phyloP scores from a whole-genome alignment of 345 rosid species.

The Dovyalis caffra region DNA sequence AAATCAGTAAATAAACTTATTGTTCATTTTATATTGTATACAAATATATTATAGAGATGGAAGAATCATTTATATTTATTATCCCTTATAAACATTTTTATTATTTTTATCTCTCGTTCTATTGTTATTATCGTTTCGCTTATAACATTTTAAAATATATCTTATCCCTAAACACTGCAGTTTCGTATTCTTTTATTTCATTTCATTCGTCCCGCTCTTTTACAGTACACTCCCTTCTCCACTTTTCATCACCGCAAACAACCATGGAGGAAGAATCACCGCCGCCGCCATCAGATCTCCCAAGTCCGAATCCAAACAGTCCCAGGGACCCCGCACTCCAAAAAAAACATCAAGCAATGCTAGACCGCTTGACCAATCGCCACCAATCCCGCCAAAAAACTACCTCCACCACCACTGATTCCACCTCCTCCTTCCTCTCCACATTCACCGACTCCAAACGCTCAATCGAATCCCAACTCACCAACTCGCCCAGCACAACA shows the following conservation, averaged over 20 bases:
- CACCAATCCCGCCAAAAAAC: slow-evolving; percentile 54
- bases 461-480: slow-evolving; percentile 53
- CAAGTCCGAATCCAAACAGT: neutral
- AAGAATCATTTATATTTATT: no score
- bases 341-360: slow-evolving; percentile 72
- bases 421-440: slow-evolving; percentile 62
- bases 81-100: no score
- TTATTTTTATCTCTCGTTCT: no score
- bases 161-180: neutral
- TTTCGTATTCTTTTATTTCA: neutral
- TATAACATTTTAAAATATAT: no score
- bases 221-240: neutral
- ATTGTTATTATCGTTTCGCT: no score
- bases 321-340: slow-evolving; percentile 13
- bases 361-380: slow-evolving; percentile 75
- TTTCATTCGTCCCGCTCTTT: neutral
- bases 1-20: no score
- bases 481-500: slow-evolving; percentile 23
- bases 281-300: neutral
- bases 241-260: neutral
- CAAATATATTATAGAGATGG: no score
- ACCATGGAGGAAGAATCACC: slow-evolving; percentile 19
- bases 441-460: slow-evolving; percentile 53
- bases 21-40: no score
- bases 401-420: slow-evolving; percentile 33